phyloP scores from a whole-genome alignment of 805 yeast species.

The Zygoascus tannicola region DNA sequence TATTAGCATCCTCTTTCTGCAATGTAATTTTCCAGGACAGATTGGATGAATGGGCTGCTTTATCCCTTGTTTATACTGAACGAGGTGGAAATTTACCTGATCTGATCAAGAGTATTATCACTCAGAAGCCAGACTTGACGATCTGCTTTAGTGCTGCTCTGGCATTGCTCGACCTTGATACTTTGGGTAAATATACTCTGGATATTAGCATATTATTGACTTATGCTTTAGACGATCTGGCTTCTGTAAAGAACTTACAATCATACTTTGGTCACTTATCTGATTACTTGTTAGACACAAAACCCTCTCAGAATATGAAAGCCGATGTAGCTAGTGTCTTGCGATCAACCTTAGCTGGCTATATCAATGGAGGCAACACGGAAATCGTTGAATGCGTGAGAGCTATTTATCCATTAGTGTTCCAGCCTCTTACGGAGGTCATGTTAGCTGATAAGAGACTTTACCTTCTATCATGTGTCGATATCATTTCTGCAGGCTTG shows the following conservation, averaged over 20 bases:
- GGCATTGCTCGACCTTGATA: not conserved
- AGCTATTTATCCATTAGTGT: not conserved
- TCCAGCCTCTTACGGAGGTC: not conserved
- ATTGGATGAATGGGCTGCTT: not conserved
- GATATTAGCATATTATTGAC: not conserved
- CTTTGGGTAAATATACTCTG: not conserved
- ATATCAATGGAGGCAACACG: not conserved
- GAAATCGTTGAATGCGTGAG: not conserved
- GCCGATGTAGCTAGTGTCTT: not conserved
- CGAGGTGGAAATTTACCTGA: not conserved
- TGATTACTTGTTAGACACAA: not conserved
- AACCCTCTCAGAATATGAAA: not conserved
- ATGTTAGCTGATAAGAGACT: constrained; percentile 1
- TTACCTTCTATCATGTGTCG: not conserved
- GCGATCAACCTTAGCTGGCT: not conserved
- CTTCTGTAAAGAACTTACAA: not conserved
- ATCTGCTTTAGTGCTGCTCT: too few species aligned
- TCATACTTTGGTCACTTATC: not conserved
- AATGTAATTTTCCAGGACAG: not conserved
- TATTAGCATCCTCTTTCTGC: not conserved
- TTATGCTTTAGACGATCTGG: not conserved
- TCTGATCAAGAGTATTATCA: not conserved
- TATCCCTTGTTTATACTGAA: not conserved
- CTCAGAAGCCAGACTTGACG: not conserved
- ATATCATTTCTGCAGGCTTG: not conserved